Evolutionary conservation across 2,329 filamentous ascomycete genomes (phyloP).

Genomic region (Bipolaris bicolor): DNA sequence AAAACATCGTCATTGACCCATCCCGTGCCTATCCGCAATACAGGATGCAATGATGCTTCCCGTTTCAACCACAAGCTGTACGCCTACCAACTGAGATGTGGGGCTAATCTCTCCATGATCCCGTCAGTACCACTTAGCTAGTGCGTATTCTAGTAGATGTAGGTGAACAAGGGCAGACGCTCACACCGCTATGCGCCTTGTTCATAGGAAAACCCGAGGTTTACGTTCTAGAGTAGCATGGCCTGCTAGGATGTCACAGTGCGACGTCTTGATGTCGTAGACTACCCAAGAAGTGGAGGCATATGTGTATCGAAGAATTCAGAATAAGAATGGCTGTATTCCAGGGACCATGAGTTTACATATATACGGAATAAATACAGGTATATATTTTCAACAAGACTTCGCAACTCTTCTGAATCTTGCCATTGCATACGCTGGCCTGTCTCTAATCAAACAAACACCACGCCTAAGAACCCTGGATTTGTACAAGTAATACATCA

Average conservation of each 20-base stretch:
- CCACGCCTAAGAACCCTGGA: too few species aligned
- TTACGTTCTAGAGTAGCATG: background rate
- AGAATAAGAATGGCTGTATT: too few species aligned
- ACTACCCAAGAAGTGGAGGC: background rate
- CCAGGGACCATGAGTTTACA: too few species aligned
- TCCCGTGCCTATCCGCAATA: slow-evolving; percentile 26
- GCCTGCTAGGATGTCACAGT: background rate
- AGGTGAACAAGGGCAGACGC: background rate
- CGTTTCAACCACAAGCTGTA: background rate
- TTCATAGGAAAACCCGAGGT: background rate
- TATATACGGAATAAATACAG: too few species aligned
- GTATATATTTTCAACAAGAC: too few species aligned
- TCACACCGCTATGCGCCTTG: background rate
- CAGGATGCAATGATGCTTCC: background rate
- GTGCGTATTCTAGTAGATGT: background rate
- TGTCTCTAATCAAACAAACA: too few species aligned
- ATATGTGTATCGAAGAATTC: too few species aligned
- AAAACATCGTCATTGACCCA: slow-evolving; percentile 39
- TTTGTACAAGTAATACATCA: too few species aligned
- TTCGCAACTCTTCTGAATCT: too few species aligned
- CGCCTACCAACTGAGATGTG: background rate
- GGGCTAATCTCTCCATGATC: background rate
- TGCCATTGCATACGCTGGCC: too few species aligned
- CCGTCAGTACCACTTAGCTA: background rate
- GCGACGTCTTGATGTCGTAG: background rate